These are phyloP conservation scores for Phytophthora brassicae DNA, from an alignment of 352 stramenopile genomes.

Conservation along the genomic window DNA sequence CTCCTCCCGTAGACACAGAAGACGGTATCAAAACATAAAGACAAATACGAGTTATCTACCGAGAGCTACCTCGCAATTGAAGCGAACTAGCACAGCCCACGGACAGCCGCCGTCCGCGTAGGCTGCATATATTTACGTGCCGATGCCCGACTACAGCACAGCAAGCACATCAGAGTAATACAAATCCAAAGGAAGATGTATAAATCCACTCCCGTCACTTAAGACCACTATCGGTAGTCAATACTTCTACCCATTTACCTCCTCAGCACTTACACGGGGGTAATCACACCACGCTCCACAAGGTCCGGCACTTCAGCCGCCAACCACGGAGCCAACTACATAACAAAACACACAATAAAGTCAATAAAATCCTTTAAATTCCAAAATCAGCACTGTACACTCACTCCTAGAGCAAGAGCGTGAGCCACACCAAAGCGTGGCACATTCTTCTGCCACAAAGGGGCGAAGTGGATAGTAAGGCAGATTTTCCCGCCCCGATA, in stretches of 20 bases:
- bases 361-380: neutral
- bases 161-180: conserved; percentile 24
- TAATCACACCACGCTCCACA: conserved; percentile 76
- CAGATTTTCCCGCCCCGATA: conserved; percentile 90
- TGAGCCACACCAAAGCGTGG: conserved; percentile 87
- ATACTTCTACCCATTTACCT: neutral
- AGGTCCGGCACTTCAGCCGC: conserved; percentile 86
- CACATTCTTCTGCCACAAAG: conserved; percentile 90
- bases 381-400: conserved; percentile 3
- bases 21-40: neutral
- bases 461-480: conserved; percentile 87
- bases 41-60: conserved; percentile 15
- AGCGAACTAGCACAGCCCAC: conserved; percentile 4
- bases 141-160: conserved; percentile 26
- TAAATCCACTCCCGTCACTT: conserved; percentile 13
- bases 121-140: conserved; percentile 37
- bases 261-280: conserved; percentile 46
- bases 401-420: conserved; percentile 78
- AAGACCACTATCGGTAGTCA: too few relatives aligned
- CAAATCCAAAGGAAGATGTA: conserved; percentile 47
- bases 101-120: conserved; percentile 23
- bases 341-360: neutral
- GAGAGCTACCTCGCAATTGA: conserved; percentile 1
- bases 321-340: conserved; percentile 83
- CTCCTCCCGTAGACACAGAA: conserved; percentile 42